Evolutionary conservation across 129 eudicot species (phyloP), one percentile per base, ranked within the genome.

Genomic region (Smallanthus sonchifolius): DNA sequence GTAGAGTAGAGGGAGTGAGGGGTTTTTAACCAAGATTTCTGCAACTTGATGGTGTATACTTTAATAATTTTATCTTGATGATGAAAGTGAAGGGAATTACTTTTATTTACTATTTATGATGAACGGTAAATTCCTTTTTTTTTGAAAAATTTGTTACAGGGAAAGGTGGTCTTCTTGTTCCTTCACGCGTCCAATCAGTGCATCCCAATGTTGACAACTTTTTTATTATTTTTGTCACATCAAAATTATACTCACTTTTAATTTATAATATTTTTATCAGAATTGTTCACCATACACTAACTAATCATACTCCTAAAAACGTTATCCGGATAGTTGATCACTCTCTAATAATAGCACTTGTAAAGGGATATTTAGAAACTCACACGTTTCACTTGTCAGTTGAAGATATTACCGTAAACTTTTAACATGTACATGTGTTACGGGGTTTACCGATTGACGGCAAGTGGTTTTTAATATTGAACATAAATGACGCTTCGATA

Each of bases 21-120:
- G 73, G 77, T 51, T 79, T 78, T 72, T 64, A 72, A 72, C 68
- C 78, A 43, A 72, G 83, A 79, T 79, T 79, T 78, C 48, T 6
- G 48, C 76, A 44, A 60, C 57, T 68, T 65, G 51, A 32, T 67
- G 67, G 9, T 38, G 34, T 39, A 56, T 61, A 52, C 24, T 79
- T 49, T 71, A 72, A 79, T 79, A 63, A 78, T 70, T 70, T 35
- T 19, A 17, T n/a, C 6, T 43, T 6, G 59, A 59, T 68, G 51
- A 44, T 57, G 69, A 69, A 59, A 57, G 24, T 7, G 44, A 56
- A 67, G 17, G 20, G 59, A 77, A 70, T 59, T 70, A 70, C 60
- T 60, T 69, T 15, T 48, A 17, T 60, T 77, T 77, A 56, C 45
- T 40, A 5, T 7, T 71, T 47, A 71, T 64, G 32, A 37, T 67